Conservation (phyloP, 495 filamentous ascomycete genomes). For the Eremomyces bilateralis region DNA sequence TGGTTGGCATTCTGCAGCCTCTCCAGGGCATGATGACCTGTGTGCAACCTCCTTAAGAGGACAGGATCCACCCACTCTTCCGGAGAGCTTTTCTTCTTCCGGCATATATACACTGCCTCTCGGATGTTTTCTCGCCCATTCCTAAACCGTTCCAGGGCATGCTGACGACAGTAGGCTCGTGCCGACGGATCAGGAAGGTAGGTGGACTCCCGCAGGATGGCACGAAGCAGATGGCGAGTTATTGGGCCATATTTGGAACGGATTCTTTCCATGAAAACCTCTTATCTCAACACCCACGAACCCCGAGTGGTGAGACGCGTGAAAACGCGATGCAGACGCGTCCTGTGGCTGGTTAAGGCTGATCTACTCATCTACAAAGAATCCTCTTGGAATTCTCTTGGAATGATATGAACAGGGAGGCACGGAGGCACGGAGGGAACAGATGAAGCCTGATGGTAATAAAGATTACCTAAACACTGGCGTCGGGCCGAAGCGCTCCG, state of each 20-base stretch:
- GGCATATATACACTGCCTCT: slow-evolving; percentile 1
- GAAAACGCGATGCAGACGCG: too few species aligned
- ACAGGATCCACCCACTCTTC: background rate
- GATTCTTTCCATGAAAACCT: too few species aligned
- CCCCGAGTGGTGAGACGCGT: too few species aligned
- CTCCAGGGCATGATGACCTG: background rate
- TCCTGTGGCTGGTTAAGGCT: too few species aligned
- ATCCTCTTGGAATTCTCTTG: too few species aligned
- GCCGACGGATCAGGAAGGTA: slow-evolving; percentile 63
- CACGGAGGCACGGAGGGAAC: background rate
- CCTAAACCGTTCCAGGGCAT: slow-evolving; percentile 37
- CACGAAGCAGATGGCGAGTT: slow-evolving; percentile 22
- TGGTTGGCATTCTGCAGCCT: background rate
- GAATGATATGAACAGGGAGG: background rate
- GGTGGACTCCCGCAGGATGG: slow-evolving; percentile 60
- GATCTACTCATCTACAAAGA: too few species aligned
- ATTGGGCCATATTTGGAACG: too few species aligned
- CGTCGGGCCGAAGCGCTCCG: too few species aligned
- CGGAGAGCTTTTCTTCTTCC: too few species aligned
- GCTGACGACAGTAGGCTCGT: slow-evolving; percentile 32
- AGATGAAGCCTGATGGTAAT: background rate
- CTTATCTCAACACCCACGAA: too few species aligned
- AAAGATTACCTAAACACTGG: too few species aligned
- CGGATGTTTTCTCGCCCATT: slow-evolving; percentile 17
- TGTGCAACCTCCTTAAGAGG: background rate